Evolutionary conservation across 371 early-diverging fungal species (phyloP).

Genomic region (Batkoa obscura): DNA sequence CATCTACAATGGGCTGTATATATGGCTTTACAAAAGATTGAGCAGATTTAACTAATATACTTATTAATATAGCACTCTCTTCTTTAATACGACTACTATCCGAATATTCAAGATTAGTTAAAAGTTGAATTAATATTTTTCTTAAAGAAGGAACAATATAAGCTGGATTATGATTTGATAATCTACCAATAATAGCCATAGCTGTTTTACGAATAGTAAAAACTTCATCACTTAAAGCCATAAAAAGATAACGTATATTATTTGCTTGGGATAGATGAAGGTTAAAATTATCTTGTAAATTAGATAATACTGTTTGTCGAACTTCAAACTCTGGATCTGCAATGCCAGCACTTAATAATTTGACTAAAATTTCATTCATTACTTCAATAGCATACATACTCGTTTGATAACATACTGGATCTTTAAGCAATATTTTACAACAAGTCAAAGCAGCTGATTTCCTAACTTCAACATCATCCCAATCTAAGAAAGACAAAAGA

Average conservation of each 20-base stretch:
- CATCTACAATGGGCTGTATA: conserved; percentile 71
- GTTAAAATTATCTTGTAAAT: conserved; percentile 69
- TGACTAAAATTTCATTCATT: conserved; percentile 73
- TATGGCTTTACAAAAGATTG: conserved; percentile 76
- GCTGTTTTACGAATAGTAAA: conserved; percentile 77
- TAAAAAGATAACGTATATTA: conserved; percentile 68
- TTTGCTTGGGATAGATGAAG: conserved; percentile 79
- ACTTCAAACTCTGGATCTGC: conserved; percentile 74
- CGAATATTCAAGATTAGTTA: conserved; percentile 88
- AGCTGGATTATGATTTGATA: conserved; percentile 76
- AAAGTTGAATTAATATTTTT: conserved; percentile 69
- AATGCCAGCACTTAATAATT: conserved; percentile 72
- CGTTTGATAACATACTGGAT: conserved; percentile 55
- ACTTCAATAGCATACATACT: conserved; percentile 71
- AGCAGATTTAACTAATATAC: conserved; percentile 54
- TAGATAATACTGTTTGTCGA: conserved; percentile 58
- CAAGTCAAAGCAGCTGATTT: conserved; percentile 78
- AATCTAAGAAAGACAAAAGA: conserved; percentile 67
- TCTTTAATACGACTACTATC: conserved; percentile 67
- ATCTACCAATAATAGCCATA: conserved; percentile 68
- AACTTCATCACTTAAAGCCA: conserved; percentile 83
- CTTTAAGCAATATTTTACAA: conserved; percentile 58
- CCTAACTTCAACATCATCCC: conserved; percentile 63
- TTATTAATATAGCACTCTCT: conserved; percentile 65
- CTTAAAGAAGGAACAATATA: conserved; percentile 85